Percentiles rank a stretch among this genome's conserved stretches.
These are phyloP conservation scores for Lentinula edodes DNA, from an alignment of 768 basidiomycete species.

Conservation along the genomic window DNA sequence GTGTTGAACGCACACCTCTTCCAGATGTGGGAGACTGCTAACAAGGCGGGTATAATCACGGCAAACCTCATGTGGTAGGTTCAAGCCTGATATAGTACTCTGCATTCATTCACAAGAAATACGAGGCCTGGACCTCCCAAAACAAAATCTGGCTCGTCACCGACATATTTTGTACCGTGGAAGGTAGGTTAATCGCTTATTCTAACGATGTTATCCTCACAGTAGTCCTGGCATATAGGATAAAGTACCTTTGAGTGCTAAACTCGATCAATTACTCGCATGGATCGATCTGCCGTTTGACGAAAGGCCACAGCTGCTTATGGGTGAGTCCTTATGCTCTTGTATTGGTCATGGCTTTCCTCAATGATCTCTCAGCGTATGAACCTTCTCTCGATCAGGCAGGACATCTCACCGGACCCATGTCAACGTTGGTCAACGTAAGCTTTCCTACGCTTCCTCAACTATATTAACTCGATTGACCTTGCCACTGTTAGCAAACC, in stretches of 20 bases:
- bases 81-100: neutral
- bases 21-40: constrained; percentile 90
- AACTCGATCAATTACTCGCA: constrained; percentile 70
- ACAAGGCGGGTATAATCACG: constrained; percentile 62
- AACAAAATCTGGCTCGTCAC: constrained; percentile 55
- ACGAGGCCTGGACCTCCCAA: constrained; percentile 73
- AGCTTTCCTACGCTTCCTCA: constrained; percentile 15
- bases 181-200: constrained; percentile 33
- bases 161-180: constrained; percentile 81
- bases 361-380: constrained; percentile 45
- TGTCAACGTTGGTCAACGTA: constrained; percentile 67
- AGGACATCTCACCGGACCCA: constrained; percentile 68
- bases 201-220: neutral
- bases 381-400: constrained; percentile 86
- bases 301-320: constrained; percentile 70
- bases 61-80: constrained; percentile 92
- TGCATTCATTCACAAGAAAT: neutral
- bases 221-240: constrained; percentile 29
- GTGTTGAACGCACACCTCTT: neutral
- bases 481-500: constrained; percentile 40
- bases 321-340: constrained; percentile 37
- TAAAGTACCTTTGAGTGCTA: constrained; percentile 57
- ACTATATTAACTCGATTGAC: neutral
- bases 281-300: constrained; percentile 77
- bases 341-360: neutral